Evolutionary conservation across 345 rosid species (phyloP).

Genomic region (Litchi chinensis): DNA sequence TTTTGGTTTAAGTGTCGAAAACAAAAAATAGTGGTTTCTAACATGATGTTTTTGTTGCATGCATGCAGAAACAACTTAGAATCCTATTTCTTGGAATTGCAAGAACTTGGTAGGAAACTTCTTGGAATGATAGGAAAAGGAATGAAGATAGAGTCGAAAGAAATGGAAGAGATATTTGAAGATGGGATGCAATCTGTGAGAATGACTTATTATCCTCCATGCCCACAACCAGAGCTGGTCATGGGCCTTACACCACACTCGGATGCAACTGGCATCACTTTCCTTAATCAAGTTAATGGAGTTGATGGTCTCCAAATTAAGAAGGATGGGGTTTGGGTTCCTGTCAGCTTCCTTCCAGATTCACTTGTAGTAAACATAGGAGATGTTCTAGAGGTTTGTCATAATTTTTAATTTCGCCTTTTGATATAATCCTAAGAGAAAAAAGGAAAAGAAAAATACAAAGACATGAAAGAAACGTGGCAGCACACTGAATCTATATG

Average conservation of each 20-base stretch:
- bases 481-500: too few relatives aligned
- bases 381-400: conserved; percentile 21
- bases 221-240: conserved; percentile 24
- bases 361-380: conserved; percentile 19
- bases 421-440: too few relatives aligned
- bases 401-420: not conserved
- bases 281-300: conserved; percentile 23
- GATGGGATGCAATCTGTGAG: conserved; percentile 41
- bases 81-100: conserved; percentile 27
- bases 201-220: conserved; percentile 32
- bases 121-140: conserved; percentile 23
- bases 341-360: conserved; percentile 8
- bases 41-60: not conserved
- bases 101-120: conserved; percentile 35
- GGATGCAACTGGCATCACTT: conserved; percentile 20
- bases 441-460: not conserved
- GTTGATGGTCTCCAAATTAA: conserved; percentile 25
- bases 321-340: conserved; percentile 22
- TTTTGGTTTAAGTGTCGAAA: too few relatives aligned
- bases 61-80: conserved; percentile 33
- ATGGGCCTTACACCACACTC: conserved; percentile 25
- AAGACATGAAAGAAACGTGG: not conserved
- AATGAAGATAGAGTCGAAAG: conserved; percentile 23
- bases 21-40: not conserved
- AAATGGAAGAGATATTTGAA: conserved; percentile 37